phyloP scores from a whole-genome alignment of 768 basidiomycete species.

The Lentinula aciculospora region DNA sequence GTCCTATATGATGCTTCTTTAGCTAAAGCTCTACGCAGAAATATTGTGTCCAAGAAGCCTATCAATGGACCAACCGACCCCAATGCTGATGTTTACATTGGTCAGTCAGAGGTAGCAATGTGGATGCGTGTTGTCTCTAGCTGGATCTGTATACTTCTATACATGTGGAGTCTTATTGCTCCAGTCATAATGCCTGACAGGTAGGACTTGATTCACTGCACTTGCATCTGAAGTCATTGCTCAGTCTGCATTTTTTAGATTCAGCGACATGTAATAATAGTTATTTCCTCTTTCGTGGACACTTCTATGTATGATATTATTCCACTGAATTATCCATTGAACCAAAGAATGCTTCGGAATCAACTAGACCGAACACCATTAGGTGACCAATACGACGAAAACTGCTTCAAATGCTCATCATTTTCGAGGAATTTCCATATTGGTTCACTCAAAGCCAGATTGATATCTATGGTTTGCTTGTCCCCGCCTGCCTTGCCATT shows the following conservation, averaged over 20 bases:
- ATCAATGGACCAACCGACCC: slow-evolving; percentile 41
- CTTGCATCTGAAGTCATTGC: too few relatives aligned
- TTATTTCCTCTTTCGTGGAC: background rate
- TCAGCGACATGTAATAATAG: background rate
- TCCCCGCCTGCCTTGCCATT: slow-evolving; percentile 8
- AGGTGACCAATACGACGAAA: background rate
- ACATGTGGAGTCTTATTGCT: slow-evolving; percentile 83
- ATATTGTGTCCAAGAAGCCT: slow-evolving; percentile 59
- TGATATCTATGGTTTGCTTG: slow-evolving; percentile 13
- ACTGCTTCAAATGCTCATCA: background rate
- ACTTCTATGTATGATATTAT: background rate
- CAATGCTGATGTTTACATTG: slow-evolving; percentile 82
- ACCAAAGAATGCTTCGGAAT: too few relatives aligned
- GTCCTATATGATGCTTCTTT: slow-evolving; percentile 1
- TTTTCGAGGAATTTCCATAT: slow-evolving; percentile 12
- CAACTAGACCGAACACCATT: background rate
- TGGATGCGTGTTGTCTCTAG: slow-evolving; percentile 98
- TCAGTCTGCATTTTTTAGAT: background rate
- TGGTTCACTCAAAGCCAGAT: slow-evolving; percentile 12
- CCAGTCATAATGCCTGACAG: slow-evolving; percentile 90
- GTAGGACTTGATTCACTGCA: slow-evolving; percentile 24
- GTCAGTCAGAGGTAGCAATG: slow-evolving; percentile 94
- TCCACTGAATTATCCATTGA: background rate
- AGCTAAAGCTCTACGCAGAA: slow-evolving; percentile 38
- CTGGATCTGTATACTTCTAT: slow-evolving; percentile 88